These are phyloP conservation scores for Globisporangium middletonii DNA, from an alignment of 352 stramenopile species.

Conservation along the genomic window DNA sequence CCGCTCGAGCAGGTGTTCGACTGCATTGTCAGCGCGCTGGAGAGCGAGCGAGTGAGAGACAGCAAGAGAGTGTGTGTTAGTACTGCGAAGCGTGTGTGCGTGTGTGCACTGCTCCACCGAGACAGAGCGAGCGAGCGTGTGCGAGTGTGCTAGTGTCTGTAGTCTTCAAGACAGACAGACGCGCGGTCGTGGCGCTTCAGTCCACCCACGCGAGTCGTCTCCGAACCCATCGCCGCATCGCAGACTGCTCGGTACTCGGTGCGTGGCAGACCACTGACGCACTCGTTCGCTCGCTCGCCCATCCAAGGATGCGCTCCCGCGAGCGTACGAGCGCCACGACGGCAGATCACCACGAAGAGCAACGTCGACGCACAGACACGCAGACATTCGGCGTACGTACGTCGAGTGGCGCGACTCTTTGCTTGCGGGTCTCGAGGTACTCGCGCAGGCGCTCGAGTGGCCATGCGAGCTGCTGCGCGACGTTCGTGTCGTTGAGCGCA, in stretches of 20 bases:
- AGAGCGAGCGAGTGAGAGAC: not conserved
- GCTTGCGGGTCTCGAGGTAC: slow-evolving; percentile 45
- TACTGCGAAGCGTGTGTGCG: not conserved
- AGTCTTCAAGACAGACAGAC: not conserved
- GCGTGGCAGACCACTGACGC: slow-evolving; percentile 8
- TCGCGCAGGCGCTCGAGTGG: slow-evolving; percentile 34
- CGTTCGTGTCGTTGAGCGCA: slow-evolving; percentile 28
- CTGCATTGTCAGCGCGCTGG: slow-evolving; percentile 46
- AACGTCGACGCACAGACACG: not conserved
- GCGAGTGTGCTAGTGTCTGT: no score
- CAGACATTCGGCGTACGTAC: slow-evolving; percentile 1
- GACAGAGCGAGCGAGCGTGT: not conserved
- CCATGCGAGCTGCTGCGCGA: slow-evolving; percentile 55
- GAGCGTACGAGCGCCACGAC: not conserved
- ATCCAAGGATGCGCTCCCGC: not conserved
- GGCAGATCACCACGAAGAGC: not conserved
- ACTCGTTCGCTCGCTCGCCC: not conserved
- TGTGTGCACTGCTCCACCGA: not conserved
- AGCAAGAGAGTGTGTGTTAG: not conserved
- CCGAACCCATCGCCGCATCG: not conserved
- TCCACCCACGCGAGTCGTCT: not conserved
- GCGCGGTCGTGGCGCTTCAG: not conserved
- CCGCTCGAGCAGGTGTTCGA: slow-evolving; percentile 58
- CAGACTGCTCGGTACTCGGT: not conserved
- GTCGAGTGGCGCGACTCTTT: slow-evolving; percentile 22